Base-by-base conservation (phyloP, 2,329 filamentous ascomycete species). In the Aspergillus sergii region DNA sequence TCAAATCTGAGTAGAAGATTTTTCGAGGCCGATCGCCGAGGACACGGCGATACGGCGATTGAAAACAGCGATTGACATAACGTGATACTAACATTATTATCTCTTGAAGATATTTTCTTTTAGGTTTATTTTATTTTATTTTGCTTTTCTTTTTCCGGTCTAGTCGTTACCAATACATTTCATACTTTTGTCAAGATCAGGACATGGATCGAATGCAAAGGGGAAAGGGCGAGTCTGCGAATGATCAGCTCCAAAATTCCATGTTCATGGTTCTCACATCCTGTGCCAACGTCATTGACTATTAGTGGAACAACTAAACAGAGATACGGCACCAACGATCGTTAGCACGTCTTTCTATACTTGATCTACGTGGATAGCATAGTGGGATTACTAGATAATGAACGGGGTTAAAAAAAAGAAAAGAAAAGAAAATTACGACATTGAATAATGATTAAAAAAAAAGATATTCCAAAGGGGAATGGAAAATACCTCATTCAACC, bases 211-310 rank as follows among this genome's bases (percentile, higher is more conserved):
- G 12, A 30, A 50, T 30, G 11, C 23, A 16, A 50, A 16, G 46
- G 45, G 14, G 23, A 50, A 50, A 50, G 46, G 48, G 12, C 7
- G 28, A 51, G 48, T 51, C 8, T n/a, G 28, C 28, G 28, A 34
- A 51, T 51, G 19, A 51, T 51, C 28, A n/a, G 32, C 48, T 32
- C 48, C 10, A 6, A 30, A n/a, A 34, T 51, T 34, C 48, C 6
- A 34, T 51, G 14, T 51, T 41, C 16, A 51, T 51, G 28, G 30
- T 51, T 32, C 28, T 51, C 28, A 23, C 48, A 6, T 51, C 9
- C 10, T 51, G 28, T 26, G 19, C 41, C 23, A 61, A 64, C 62
- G 62, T 64, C 62, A 64, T 64, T 30, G 59, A 64, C 48, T 56
- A 39, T 53, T 55, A 58, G 48, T 28, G 55, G 34, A 26, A 48